Conservation (phyloP, 345 rosid species). For the Syzygium aqueum region DNA sequence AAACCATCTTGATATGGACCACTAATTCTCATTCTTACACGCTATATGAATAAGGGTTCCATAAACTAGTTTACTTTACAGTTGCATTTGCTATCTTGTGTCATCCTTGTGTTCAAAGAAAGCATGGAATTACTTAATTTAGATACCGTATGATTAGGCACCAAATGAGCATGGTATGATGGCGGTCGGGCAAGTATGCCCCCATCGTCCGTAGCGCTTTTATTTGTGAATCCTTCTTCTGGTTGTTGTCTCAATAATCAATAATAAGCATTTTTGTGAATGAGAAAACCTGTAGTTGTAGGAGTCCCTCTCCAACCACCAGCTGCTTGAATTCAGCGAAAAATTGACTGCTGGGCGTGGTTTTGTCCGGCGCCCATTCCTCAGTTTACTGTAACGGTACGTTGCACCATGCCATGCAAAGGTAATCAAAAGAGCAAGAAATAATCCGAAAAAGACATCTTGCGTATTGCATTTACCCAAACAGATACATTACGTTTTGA, state of each 20-base stretch:
- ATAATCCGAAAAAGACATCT: neutral
- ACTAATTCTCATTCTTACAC: neutral
- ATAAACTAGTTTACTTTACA: neutral
- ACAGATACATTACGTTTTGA: neutral
- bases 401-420: neutral
- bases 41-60: neutral
- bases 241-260: no score
- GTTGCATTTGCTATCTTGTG: neutral
- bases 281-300: no score
- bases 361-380: neutral
- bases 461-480: neutral
- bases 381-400: neutral
- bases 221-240: no score
- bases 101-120: neutral
- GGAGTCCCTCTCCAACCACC: no score
- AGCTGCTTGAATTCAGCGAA: neutral
- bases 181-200: no score
- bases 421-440: neutral
- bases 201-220: no score
- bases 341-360: neutral
- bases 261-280: neutral
- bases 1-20: neutral
- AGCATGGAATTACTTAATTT: no score
- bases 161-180: no score
- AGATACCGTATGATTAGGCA: no score